These are phyloP conservation scores for Candida mesenterica DNA, from an alignment of 1,139 yeast genomes.

Conservation along the genomic window DNA sequence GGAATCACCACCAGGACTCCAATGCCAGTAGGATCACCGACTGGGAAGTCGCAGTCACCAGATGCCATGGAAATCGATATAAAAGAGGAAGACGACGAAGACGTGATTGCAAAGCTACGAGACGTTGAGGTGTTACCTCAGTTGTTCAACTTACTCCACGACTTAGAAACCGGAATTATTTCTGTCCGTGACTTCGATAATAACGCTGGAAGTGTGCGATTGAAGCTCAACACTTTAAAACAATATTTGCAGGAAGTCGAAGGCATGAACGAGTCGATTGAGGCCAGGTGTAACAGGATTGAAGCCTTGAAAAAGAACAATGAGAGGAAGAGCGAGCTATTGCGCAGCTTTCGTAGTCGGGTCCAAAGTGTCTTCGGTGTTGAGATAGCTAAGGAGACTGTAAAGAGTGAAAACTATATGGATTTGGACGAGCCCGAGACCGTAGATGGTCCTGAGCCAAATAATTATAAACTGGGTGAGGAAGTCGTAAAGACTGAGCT, in stretches of 20 bases:
- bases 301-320: conserved; percentile 26
- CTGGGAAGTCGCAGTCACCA: background rate
- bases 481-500: too few species aligned
- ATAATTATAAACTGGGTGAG: too few species aligned
- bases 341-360: conserved; percentile 18
- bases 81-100: conserved; percentile 10
- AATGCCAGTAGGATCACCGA: background rate
- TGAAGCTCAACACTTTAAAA: conserved; percentile 33
- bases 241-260: conserved; percentile 36
- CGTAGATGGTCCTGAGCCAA: too few species aligned
- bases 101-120: conserved; percentile 28
- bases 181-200: conserved; percentile 48
- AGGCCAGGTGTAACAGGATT: conserved; percentile 27
- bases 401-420: background rate
- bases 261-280: conserved; percentile 40
- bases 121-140: conserved; percentile 40
- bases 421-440: too few species aligned
- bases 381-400: conserved; percentile 2
- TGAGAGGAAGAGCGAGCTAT: conserved; percentile 25
- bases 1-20: background rate
- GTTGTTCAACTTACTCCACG: conserved; percentile 35
- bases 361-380: conserved; percentile 13
- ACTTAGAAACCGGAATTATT: conserved; percentile 33
- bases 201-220: conserved; percentile 41
- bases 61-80: conserved; percentile 6